Base-by-base conservation (phyloP, 2,329 filamentous ascomycete species). In the Colletotrichum lentis region DNA sequence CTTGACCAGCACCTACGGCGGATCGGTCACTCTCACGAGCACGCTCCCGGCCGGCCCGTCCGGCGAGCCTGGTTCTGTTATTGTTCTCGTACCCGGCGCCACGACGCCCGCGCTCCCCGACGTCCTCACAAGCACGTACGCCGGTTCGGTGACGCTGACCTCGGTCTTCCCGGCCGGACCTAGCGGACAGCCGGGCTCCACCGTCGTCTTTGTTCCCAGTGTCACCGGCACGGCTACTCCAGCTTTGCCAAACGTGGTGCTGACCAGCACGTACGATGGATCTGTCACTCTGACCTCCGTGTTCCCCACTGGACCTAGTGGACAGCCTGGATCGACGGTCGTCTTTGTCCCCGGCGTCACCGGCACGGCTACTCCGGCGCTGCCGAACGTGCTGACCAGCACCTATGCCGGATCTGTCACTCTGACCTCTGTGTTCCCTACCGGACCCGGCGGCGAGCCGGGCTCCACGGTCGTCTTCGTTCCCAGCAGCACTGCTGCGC, bases 31-130 rank as follows among this genome's bases (percentile, higher is more conserved):
- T 22, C 49, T 62, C 39, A 62, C 39, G 16, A 62, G 47, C n/a
- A 62, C 59, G 14, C 44, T 62, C n/a, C 59, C 59, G 5, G 59
- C 49, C 7, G 59, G 59, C 10, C 59, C 59, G 18, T 54, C 52
- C 12, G 50, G 50, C 31, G 50, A 54, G 31, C 50, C 50, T 37
- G 50, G 50, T 2, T 27, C 50, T 2, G 18, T 18, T 2, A 7
- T 53, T 11, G 50, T 53, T 5, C 12, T 54, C 12, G 50, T 54
- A 3, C 50, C 50, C 18, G 22, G 62, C 8, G 16, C 44, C 5
- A 64, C 62, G 35, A 64, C 62, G 35, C 12, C 43, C 4, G 62
- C 43, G 18, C n/a, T 59, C 3, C 44, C 35, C 22, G 39, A 64
- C 22, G 20, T 64, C 20, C 20, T 60, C 7, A 64, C 62, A 1